A percentile compares a stretch with the other conserved stretches of the same genome.
phyloP scores from a whole-genome alignment of 371 early-diverging fungal genomes.

The Actinomortierella ambigua region DNA sequence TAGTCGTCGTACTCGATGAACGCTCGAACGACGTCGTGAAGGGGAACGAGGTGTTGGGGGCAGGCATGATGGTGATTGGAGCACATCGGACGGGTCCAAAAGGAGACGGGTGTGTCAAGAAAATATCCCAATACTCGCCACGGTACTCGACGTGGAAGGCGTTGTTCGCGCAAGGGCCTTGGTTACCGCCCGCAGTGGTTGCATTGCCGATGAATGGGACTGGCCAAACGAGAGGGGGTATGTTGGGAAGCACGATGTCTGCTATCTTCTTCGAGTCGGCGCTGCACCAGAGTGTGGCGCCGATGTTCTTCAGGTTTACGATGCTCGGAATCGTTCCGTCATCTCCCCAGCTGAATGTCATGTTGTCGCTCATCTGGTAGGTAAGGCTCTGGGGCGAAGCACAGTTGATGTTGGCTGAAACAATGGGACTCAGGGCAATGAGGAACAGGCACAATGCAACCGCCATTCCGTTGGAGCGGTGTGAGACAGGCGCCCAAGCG shows the following conservation, averaged over 20 bases:
- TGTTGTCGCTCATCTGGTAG: conserved; percentile 26
- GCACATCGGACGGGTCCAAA: conserved; percentile 33
- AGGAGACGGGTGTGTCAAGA: background rate
- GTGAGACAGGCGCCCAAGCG: no score
- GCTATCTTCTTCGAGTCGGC: conserved; percentile 10
- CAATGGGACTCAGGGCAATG: background rate
- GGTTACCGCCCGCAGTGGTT: conserved; percentile 22
- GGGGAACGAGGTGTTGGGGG: conserved; percentile 22
- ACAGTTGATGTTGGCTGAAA: conserved; percentile 27
- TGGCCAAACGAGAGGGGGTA: conserved; percentile 25
- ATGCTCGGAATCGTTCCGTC: conserved; percentile 20
- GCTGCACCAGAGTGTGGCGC: conserved; percentile 30
- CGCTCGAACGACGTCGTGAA: conserved; percentile 23
- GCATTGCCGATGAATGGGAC: conserved; percentile 39
- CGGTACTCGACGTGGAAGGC: conserved; percentile 38
- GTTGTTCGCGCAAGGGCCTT: conserved; percentile 21
- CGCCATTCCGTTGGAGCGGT: no score
- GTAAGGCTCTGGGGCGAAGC: conserved; percentile 23
- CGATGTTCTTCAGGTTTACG: conserved; percentile 14
- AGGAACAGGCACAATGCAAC: background rate
- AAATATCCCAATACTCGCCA: conserved; percentile 4
- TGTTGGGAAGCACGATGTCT: conserved; percentile 18
- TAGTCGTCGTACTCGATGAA: conserved; percentile 6
- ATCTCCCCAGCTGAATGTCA: conserved; percentile 29
- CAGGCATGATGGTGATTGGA: conserved; percentile 31